These are phyloP conservation scores for Lodderomyces theae DNA, from an alignment of 1,139 yeast species.

Conservation along the genomic window DNA sequence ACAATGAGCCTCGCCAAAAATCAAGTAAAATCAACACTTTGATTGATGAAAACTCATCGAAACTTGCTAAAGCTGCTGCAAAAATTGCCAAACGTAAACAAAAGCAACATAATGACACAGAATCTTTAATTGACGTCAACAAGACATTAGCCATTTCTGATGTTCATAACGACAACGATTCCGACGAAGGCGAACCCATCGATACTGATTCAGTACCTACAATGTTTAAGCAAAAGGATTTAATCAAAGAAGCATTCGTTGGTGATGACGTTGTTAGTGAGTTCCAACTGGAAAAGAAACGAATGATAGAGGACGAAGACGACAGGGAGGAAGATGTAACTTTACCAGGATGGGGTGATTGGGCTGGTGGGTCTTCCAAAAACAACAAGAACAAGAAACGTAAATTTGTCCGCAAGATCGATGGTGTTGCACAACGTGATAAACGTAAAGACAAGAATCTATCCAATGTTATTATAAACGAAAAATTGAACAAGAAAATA, in stretches of 20 bases:
- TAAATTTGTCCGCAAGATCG: slow-evolving; percentile 62
- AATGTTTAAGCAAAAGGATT: slow-evolving; percentile 74
- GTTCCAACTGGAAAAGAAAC: slow-evolving; percentile 70
- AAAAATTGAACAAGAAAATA: slow-evolving; percentile 78
- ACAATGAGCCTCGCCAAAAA: slow-evolving; percentile 29
- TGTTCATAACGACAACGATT: slow-evolving; percentile 16
- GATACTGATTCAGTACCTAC: slow-evolving; percentile 36
- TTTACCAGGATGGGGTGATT: slow-evolving; percentile 93
- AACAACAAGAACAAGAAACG: slow-evolving; percentile 52
- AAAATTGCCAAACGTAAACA: slow-evolving; percentile 50
- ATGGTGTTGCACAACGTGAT: slow-evolving; percentile 69
- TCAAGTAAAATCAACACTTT: slow-evolving; percentile 50
- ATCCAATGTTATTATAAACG: slow-evolving; percentile 85
- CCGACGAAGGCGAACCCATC: slow-evolving; percentile 40
- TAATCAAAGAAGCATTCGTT: slow-evolving; percentile 90
- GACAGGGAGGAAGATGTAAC: slow-evolving; percentile 84
- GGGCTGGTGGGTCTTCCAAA: slow-evolving; percentile 62
- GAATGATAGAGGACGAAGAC: slow-evolving; percentile 72
- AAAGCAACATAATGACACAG: slow-evolving; percentile 34
- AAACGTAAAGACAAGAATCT: slow-evolving; percentile 76
- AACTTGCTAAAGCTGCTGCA: slow-evolving; percentile 51
- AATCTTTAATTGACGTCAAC: slow-evolving; percentile 47
- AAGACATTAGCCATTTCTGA: slow-evolving; percentile 39
- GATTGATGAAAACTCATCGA: slow-evolving; percentile 59
- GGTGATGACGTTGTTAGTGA: slow-evolving; percentile 91